Conservation (phyloP, 495 filamentous ascomycete genomes). For the Hyaloscypha hepaticicola region DNA sequence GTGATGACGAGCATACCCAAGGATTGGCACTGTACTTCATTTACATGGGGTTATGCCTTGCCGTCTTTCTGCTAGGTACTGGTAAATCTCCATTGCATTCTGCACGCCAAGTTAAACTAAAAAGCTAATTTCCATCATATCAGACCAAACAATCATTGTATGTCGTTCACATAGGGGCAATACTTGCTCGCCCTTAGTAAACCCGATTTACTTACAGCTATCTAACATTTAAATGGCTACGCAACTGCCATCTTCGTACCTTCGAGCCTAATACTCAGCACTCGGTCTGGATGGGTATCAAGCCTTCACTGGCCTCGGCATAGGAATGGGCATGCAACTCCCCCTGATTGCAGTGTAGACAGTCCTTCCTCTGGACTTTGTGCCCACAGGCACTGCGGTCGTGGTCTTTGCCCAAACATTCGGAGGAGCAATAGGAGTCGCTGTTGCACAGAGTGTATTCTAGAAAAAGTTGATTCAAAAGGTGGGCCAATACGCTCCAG, state of each 20-base stretch:
- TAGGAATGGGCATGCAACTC: conserved; percentile 69
- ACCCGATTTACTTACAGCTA: background rate
- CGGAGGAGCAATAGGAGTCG: conserved; percentile 60
- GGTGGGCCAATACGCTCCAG: conserved; percentile 40
- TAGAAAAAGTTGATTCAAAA: conserved; percentile 50
- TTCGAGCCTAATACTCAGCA: conserved; percentile 49
- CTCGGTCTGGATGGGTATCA: conserved; percentile 67
- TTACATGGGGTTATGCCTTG: background rate
- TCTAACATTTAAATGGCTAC: background rate
- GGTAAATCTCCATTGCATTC: background rate
- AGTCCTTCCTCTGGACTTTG: conserved; percentile 45
- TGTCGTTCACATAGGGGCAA: background rate
- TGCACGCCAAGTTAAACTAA: background rate
- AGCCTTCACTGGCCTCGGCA: conserved; percentile 63
- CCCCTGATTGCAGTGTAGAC: conserved; percentile 58
- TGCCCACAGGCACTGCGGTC: conserved; percentile 57
- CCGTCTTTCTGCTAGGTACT: conserved; percentile 2
- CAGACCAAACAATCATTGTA: background rate
- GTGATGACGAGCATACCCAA: background rate
- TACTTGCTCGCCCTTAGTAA: too few species aligned
- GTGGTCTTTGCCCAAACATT: conserved; percentile 62
- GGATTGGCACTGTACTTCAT: conserved; percentile 2
- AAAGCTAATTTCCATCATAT: background rate
- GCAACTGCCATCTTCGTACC: conserved; percentile 49
- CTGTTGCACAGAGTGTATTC: conserved; percentile 60